These are phyloP conservation scores for Catenaria anguillulae DNA, from an alignment of 371 early-diverging fungal species.

Conservation along the genomic window DNA sequence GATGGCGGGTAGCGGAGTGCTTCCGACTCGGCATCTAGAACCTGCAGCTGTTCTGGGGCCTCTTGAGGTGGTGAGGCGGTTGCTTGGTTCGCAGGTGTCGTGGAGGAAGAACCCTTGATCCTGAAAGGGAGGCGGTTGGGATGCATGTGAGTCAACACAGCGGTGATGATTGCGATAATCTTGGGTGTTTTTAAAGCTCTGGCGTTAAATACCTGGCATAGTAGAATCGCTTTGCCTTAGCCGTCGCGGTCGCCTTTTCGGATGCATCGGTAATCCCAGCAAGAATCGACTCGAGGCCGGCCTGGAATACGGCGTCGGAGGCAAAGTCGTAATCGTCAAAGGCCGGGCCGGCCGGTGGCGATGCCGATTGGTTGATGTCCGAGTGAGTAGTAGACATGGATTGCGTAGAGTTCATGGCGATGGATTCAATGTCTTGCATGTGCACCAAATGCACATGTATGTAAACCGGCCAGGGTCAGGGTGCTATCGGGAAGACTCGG, in stretches of 20 bases:
- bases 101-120: too few species aligned
- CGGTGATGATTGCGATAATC: too few species aligned
- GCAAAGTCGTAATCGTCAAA: constrained; percentile 16
- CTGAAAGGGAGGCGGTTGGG: too few species aligned
- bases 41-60: not conserved
- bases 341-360: too few species aligned
- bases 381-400: too few species aligned
- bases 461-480: too few species aligned
- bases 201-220: not conserved
- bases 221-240: constrained; percentile 24
- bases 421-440: too few species aligned
- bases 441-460: too few species aligned
- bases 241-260: constrained; percentile 8
- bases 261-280: constrained; percentile 1
- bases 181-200: not conserved
- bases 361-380: too few species aligned
- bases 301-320: constrained; percentile 17
- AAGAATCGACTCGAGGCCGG: constrained; percentile 16
- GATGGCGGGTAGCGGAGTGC: constrained; percentile 15
- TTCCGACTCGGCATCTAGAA: not conserved
- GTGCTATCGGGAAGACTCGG: too few species aligned
- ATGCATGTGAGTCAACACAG: too few species aligned
- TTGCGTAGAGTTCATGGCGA: too few species aligned
- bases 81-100: not conserved
- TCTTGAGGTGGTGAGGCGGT: not conserved